A percentile compares a stretch with the other conserved stretches of the same genome.
phyloP scores from a whole-genome alignment of 441 rosid genomes.

The Populus hybrid region DNA sequence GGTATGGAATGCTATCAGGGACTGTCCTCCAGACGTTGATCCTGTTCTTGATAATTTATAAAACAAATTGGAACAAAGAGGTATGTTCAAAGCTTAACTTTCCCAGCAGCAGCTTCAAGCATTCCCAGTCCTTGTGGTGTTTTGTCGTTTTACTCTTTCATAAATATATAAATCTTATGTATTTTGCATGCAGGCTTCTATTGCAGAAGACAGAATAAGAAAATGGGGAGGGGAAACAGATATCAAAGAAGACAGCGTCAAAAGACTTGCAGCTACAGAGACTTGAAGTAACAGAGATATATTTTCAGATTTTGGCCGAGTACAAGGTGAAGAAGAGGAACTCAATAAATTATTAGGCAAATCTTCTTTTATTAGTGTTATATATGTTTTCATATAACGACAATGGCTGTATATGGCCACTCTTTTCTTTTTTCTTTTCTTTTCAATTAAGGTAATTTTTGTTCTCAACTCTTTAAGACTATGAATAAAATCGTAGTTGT shows the following conservation, averaged over 20 bases:
- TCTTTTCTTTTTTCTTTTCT: not conserved
- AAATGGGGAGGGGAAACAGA: slow-evolving; percentile 45
- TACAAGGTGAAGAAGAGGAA: not conserved
- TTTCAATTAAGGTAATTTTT: not conserved
- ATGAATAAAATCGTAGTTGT: not conserved
- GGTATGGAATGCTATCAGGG: slow-evolving; percentile 52
- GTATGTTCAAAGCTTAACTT: slow-evolving; percentile 4
- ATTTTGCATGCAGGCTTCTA: slow-evolving; percentile 39
- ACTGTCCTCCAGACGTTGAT: slow-evolving; percentile 39
- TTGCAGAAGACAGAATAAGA: slow-evolving; percentile 48
- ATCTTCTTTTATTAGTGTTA: not conserved
- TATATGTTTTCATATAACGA: not conserved
- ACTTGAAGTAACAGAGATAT: not conserved
- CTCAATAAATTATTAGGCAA: not conserved
- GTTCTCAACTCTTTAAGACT: not conserved
- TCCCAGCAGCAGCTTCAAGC: not conserved
- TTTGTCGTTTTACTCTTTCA: not conserved
- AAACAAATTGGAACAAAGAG: slow-evolving; percentile 55
- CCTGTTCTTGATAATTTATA: slow-evolving; percentile 35
- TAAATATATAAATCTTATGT: not conserved
- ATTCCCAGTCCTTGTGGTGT: not conserved
- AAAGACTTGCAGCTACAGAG: not conserved
- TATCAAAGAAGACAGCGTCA: not conserved
- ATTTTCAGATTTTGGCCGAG: not conserved
- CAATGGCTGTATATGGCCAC: not conserved